Conservation (phyloP, 305 asterid genomes). For the Solanum chacoense region DNA sequence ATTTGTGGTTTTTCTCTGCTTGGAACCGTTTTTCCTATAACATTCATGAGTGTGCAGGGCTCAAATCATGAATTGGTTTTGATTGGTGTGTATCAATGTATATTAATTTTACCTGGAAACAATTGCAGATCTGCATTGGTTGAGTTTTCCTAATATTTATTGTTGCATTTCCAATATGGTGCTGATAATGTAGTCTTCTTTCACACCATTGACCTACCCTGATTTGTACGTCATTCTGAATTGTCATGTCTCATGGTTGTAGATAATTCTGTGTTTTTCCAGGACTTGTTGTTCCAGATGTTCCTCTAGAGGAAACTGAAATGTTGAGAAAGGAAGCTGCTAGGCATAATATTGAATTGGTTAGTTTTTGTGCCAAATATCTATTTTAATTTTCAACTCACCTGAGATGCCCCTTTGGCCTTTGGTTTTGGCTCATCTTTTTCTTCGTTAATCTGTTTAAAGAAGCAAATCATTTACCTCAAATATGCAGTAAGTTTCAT, state of each 20-base stretch:
- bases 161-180: not conserved
- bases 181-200: not conserved
- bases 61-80: not conserved
- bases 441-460: not conserved
- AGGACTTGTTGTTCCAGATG: slow-evolving; percentile 97
- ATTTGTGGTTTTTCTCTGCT: not conserved
- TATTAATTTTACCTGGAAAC: not conserved
- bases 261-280: slow-evolving; percentile 9
- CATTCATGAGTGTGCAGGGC: not conserved
- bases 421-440: not conserved
- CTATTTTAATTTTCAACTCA: not conserved
- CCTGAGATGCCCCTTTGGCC: not conserved
- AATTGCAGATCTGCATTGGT: not conserved
- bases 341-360: slow-evolving; percentile 67
- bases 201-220: not conserved
- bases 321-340: slow-evolving; percentile 71
- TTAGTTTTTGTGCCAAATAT: slow-evolving; percentile 16
- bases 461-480: not conserved
- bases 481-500: not conserved
- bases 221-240: not conserved
- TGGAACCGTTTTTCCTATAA: not conserved
- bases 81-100: not conserved
- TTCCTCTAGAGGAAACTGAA: slow-evolving; percentile 90
- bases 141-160: not conserved
- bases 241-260: not conserved